Evolutionary conservation across 2,329 filamentous ascomycete genomes (phyloP).

Genomic region (Colletotrichum sp.): DNA sequence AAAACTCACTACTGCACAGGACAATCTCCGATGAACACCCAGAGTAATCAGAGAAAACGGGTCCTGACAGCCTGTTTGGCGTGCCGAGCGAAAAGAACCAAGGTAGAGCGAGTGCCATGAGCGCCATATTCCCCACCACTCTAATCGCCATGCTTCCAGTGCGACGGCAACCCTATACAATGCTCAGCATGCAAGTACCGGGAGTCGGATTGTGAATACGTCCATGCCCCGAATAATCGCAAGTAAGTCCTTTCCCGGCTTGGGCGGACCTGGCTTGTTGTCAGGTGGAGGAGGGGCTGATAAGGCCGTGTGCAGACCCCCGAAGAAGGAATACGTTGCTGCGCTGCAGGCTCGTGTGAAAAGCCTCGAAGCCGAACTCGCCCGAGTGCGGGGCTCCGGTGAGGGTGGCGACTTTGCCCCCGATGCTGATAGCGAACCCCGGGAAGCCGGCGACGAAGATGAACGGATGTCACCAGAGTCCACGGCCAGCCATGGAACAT

Average conservation of each 20-base stretch:
- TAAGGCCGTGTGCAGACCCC: neutral
- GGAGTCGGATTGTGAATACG: neutral
- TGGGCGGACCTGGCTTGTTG: neutral
- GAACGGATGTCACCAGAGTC: neutral
- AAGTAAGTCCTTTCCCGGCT: neutral
- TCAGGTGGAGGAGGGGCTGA: neutral
- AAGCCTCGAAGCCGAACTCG: neutral
- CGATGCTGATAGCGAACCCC: neutral
- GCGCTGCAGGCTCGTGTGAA: neutral
- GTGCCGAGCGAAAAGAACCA: neutral
- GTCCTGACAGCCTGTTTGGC: neutral
- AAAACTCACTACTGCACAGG: accelerated
- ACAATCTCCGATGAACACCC: neutral
- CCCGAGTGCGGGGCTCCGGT: neutral
- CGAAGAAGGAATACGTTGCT: neutral
- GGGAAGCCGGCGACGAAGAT: neutral
- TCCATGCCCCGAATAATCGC: neutral
- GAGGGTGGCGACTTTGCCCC: neutral
- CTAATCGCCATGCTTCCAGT: neutral
- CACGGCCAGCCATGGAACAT: too few species aligned
- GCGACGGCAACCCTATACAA: neutral
- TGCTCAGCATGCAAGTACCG: neutral
- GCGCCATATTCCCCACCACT: accelerated
- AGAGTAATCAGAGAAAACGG: neutral
- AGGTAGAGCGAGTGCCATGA: neutral